Conservation (phyloP, 352 stramenopile species). For the Pythium rishiriense region DNA sequence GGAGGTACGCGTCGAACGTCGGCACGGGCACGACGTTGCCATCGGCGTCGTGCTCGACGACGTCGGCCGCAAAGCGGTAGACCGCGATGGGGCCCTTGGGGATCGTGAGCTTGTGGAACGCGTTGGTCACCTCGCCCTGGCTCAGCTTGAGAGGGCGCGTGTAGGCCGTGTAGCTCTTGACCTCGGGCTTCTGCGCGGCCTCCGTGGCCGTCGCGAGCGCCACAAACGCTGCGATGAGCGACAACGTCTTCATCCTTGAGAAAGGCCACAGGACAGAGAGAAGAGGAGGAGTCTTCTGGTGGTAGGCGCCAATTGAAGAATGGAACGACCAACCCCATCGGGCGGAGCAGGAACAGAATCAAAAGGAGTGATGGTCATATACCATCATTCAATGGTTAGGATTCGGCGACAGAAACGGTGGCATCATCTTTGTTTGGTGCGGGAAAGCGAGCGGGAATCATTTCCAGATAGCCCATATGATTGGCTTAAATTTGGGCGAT, state of each 20-base stretch:
- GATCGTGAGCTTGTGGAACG: constrained; percentile 71
- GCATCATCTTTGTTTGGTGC: background rate
- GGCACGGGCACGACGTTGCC: constrained; percentile 55
- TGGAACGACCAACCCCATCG: no score
- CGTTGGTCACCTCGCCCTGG: constrained; percentile 79
- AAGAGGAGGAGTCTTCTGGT: constrained; percentile 10
- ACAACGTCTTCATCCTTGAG: constrained; percentile 13
- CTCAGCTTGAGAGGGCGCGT: constrained; percentile 56
- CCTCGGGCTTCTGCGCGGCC: constrained; percentile 27
- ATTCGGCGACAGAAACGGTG: background rate
- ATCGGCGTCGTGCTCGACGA: constrained; percentile 65
- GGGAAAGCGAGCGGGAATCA: background rate
- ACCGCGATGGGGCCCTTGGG: constrained; percentile 78
- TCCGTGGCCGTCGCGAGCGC: constrained; percentile 4
- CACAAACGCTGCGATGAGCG: constrained; percentile 11
- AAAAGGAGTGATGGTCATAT: background rate
- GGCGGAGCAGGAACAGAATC: constrained; percentile 2
- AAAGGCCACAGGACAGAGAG: background rate
- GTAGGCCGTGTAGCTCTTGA: constrained; percentile 66
- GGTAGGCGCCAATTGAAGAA: constrained; percentile 21
- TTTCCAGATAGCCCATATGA: no score
- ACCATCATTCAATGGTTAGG: background rate
- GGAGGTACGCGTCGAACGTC: constrained; percentile 76
- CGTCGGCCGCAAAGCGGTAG: constrained; percentile 77
- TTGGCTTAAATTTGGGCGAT: background rate